These are phyloP conservation scores for Cercospora nicotianae DNA, from an alignment of 2,329 filamentous ascomycete species.

Conservation along the genomic window DNA sequence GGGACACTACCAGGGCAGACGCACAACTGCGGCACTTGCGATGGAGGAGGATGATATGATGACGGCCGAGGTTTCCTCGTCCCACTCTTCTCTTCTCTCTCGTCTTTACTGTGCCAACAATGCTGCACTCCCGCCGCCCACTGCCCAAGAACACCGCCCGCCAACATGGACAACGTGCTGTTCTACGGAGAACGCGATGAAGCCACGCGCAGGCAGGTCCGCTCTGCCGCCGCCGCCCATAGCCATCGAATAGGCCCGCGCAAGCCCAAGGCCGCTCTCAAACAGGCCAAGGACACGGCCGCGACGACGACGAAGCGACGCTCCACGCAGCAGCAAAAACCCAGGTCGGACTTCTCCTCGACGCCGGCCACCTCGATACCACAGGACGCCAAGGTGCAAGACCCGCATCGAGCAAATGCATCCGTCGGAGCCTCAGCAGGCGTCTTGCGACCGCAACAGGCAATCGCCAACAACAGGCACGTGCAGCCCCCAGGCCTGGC, in stretches of 20 bases:
- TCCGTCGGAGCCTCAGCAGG: background rate
- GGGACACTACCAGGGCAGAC: background rate
- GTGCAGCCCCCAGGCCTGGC: background rate
- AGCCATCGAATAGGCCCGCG: constrained; percentile 29
- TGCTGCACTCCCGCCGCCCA: background rate
- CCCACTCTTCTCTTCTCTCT: background rate
- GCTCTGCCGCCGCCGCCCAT: constrained; percentile 25
- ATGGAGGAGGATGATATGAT: constrained; percentile 7
- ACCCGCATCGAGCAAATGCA: background rate
- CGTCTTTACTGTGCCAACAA: background rate
- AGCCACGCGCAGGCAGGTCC: constrained; percentile 28
- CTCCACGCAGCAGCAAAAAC: background rate
- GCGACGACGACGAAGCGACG: background rate
- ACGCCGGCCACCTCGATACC: background rate
- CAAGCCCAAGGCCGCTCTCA: constrained; percentile 22
- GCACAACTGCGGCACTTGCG: constrained; percentile 15
- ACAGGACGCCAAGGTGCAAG: background rate
- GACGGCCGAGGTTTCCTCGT: constrained; percentile 1
- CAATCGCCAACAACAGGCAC: background rate
- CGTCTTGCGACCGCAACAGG: background rate
- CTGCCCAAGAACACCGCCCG: background rate
- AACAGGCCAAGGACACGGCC: background rate
- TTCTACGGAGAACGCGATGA: constrained; percentile 29
- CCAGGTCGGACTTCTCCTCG: background rate
- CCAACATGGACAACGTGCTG: constrained; percentile 26